Base-by-base conservation (phyloP, 148 eudicot species). In the Polygonum maritimum region DNA sequence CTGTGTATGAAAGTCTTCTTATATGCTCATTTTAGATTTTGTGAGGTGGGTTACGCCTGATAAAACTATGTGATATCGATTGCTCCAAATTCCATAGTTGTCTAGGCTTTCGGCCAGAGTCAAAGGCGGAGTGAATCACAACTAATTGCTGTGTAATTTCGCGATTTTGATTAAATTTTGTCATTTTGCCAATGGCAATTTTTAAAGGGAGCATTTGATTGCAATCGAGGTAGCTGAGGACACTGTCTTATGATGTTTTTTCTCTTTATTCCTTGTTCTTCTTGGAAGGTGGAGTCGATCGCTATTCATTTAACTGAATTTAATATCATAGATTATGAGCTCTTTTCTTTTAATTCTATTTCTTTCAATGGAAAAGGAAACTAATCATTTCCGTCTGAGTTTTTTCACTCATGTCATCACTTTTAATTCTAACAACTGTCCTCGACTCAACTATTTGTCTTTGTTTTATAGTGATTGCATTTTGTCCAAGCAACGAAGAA, bases 401-500 rank as follows among this genome's bases (percentile, higher is more conserved):
- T 36, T 67, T 14, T 67, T 2, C 44, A 35, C 71, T 35, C 7
- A 0, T 35, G 21, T 36, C 44, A 16, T 67, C 45, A 38, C 9
- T 4, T 67, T 67, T 15, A 67, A 6, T 31, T 15, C 38, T 35
- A 15, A 36, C 71, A 19, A 67, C 10, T 14, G 8, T 67, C 44
- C 71, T 67, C 31, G 1, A 26, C 31, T 67, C 11, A 67, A 45
- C 45, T 36, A 67, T 67, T 72, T 72, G 75, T 18, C 35, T 65
- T 76, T 69, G 15, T n/a, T n/a, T 82, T 79, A 82, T 80, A 94
- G 98, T 92, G 98, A 83, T 92, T 83, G 97, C 98, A 49, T 72
- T 92, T 76, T 94, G 97, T 86, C 98, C 98, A 48, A 94, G 90
- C 76, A 94, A 80, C 78, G 87, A 82, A 81, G 98, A 94, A 87